phyloP scores from a whole-genome alignment of 352 stramenopile genomes.

The Phytophthora multivora region DNA sequence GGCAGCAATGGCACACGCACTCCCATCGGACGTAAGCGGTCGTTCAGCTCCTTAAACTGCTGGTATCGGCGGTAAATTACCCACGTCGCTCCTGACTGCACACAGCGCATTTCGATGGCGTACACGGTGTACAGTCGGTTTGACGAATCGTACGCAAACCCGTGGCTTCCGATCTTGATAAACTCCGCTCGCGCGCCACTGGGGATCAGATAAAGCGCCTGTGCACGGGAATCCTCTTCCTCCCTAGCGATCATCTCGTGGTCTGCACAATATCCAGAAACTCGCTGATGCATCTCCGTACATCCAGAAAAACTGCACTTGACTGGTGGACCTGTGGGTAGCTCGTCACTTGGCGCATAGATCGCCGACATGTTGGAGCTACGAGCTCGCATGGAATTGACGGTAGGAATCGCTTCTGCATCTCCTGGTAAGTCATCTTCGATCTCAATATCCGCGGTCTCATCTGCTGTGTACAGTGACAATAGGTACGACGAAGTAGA shows the following conservation, averaged over 20 bases:
- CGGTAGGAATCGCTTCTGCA: constrained; percentile 3
- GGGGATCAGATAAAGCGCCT: constrained; percentile 83
- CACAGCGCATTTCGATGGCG: constrained; percentile 77
- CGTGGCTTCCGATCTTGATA: constrained; percentile 76
- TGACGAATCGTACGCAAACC: constrained; percentile 75
- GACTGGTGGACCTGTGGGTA: constrained; percentile 40
- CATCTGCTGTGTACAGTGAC: constrained; percentile 77
- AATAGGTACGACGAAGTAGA: constrained; percentile 74
- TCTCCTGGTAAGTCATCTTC: constrained; percentile 47
- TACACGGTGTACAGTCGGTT: constrained; percentile 86
- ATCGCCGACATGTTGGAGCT: constrained; percentile 58
- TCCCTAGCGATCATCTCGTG: constrained; percentile 85
- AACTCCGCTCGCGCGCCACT: constrained; percentile 68
- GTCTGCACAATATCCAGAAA: constrained; percentile 72
- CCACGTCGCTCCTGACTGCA: constrained; percentile 75
- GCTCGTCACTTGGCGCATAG: constrained; percentile 46
- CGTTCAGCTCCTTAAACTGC: constrained; percentile 83
- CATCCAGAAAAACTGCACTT: constrained; percentile 63
- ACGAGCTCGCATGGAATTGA: constrained; percentile 31
- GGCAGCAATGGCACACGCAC: constrained; percentile 78
- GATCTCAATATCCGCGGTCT: constrained; percentile 84
- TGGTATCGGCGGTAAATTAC: constrained; percentile 86
- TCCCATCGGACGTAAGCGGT: constrained; percentile 60
- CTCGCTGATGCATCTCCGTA: constrained; percentile 62
- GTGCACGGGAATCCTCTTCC: constrained; percentile 78